Evolutionary conservation across 805 yeast genomes (phyloP).

Genomic region (Pichia paraexigua): DNA sequence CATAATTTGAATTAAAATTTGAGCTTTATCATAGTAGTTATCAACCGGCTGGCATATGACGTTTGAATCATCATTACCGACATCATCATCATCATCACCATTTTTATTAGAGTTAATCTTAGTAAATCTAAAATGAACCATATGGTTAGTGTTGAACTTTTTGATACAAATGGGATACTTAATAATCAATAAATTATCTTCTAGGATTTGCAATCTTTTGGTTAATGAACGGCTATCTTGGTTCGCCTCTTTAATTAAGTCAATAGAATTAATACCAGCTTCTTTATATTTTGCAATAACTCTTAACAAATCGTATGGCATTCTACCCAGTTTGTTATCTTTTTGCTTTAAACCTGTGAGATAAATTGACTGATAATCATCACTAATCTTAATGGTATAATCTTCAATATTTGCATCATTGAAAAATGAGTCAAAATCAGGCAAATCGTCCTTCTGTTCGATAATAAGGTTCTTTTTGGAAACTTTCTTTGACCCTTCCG

Average conservation of each 20-base stretch:
- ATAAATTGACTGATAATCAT: constrained; percentile 49
- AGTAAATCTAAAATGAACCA: constrained; percentile 42
- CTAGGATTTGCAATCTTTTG: constrained; percentile 48
- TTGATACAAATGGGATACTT: constrained; percentile 31
- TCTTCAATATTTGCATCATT: not conserved
- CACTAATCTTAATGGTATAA: constrained; percentile 33
- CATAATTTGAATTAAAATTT: constrained; percentile 30
- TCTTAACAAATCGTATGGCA: constrained; percentile 46
- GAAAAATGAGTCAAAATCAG: constrained; percentile 4
- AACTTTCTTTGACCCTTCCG: not conserved
- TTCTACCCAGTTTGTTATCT: constrained; percentile 45
- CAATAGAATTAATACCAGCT: constrained; percentile 52
- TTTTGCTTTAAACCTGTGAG: constrained; percentile 49
- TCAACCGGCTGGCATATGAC: not conserved
- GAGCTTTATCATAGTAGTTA: constrained; percentile 13
- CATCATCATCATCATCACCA: constrained; percentile 11
- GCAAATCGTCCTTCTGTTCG: not conserved
- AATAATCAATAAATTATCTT: constrained; percentile 40
- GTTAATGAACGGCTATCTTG: constrained; percentile 71
- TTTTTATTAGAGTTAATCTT: constrained; percentile 8
- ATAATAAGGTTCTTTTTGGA: not conserved
- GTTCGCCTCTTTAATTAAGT: constrained; percentile 45
- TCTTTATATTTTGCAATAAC: constrained; percentile 52
- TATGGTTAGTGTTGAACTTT: constrained; percentile 46
- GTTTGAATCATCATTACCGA: constrained; percentile 9